Evolutionary conservation across 306 rosid species (phyloP).

Genomic region (Sindora glabra): DNA sequence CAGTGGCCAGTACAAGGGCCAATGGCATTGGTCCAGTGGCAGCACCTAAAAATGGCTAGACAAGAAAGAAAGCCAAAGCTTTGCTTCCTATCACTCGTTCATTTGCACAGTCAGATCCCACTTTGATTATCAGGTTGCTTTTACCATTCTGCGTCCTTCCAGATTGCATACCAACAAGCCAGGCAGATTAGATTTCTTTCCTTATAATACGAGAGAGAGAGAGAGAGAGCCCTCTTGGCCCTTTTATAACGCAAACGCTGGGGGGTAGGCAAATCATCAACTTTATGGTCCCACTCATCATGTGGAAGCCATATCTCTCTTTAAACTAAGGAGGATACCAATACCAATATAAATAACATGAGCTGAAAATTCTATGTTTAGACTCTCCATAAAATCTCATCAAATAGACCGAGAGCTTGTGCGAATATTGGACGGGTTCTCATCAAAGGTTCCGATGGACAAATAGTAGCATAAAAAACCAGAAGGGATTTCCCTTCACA

Average conservation of each 20-base stretch:
- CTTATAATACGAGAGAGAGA: slow-evolving; percentile 27
- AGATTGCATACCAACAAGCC: slow-evolving; percentile 52
- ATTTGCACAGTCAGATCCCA: slow-evolving; percentile 71
- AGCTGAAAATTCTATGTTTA: no score
- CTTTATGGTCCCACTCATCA: slow-evolving; percentile 28
- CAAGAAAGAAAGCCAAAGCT: slow-evolving; percentile 30
- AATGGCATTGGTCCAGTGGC: slow-evolving; percentile 22
- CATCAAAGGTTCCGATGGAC: no score
- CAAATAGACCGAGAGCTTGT: no score
- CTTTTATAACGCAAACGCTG: slow-evolving; percentile 45
- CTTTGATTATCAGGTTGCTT: slow-evolving; percentile 41
- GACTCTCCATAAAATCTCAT: no score
- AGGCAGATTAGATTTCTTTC: slow-evolving; percentile 32
- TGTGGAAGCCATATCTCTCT: neutral
- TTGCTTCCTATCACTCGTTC: slow-evolving; percentile 42
- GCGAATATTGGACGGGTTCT: no score
- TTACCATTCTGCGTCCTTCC: slow-evolving; percentile 32
- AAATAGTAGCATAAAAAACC: neutral
- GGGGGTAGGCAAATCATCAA: slow-evolving; percentile 58
- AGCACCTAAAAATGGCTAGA: slow-evolving; percentile 27
- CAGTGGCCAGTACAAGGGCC: slow-evolving; percentile 1
- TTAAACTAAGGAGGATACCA: no score
- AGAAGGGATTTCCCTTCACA: neutral
- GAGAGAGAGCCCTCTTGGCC: slow-evolving; percentile 17
- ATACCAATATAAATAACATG: no score